Evolutionary conservation across 331 rosid genomes (phyloP), one percentile per base, ranked within the genome.

Genomic region (Cydonia oblonga): DNA sequence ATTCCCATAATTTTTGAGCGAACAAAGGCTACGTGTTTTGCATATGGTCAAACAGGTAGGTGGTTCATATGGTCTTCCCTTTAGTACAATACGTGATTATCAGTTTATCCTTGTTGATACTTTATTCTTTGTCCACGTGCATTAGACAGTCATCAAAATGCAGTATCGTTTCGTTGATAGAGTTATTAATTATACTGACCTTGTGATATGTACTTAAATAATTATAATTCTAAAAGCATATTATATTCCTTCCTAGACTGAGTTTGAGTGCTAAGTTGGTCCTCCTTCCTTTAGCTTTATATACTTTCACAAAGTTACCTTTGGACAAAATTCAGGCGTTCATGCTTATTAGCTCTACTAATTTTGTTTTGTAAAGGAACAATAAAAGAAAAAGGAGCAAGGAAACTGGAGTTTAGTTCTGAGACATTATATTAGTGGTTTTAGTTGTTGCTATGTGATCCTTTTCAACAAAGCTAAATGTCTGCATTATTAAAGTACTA

Each of bases 1-100:
- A 93, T 93, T 79, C 98, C 98, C 65, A 89, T 86, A 72, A 93
- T 93, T 76, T 93, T 93, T 70, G 90, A 89, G 82, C 85, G 89
- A 78, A 90, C 98, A 73, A 93, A 93, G 81, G 98, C 98, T 76
- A 93, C 98, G 12, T 93, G 98, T 80, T 90, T 93, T 86, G 98
- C 98, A 44, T 93, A 93, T 80, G 98, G 98, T 69, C 98, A 93
- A 72, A 93, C 98, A 84, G 98, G 98, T 90, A 64, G 68, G 71
- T 54, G 18, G 70, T 77, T 68, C 35, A 25, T 77, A 74, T 53
- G 23, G 18, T 40, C 57, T 60, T 53, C 15, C 73, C 24, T 26
- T 9, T 51, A 4, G 16, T 25, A 46, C 68, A 13, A 19, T 75
- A 19, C 3, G 12, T 68, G 28, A 19, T 23, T 19, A 26, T 51